phyloP scores from a whole-genome alignment of 2,329 filamentous ascomycete species.

The Cordyceps fumosorosea region DNA sequence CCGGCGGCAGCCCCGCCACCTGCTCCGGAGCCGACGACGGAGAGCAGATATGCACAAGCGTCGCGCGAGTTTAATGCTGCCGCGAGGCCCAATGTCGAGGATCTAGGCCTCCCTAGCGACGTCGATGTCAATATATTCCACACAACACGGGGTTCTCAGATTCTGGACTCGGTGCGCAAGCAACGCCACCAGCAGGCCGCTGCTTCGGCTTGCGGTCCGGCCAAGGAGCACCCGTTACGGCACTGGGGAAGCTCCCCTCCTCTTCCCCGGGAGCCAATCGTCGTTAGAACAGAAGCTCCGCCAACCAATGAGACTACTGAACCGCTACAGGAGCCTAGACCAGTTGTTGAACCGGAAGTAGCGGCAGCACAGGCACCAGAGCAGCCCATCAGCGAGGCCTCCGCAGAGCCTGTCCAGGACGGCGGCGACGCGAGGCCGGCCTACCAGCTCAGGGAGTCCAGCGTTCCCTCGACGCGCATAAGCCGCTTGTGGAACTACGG shows the following conservation, averaged over 20 bases:
- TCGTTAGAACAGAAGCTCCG: background rate
- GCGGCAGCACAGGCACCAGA: background rate
- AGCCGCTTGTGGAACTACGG: constrained; percentile 92
- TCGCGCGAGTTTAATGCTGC: constrained; percentile 5
- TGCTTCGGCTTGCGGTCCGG: constrained; percentile 16
- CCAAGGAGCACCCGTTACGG: constrained; percentile 32
- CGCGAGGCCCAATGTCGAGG: constrained; percentile 17
- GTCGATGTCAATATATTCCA: constrained; percentile 44
- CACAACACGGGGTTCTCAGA: constrained; percentile 37
- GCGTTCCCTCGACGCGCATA: constrained; percentile 80
- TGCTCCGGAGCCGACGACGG: background rate
- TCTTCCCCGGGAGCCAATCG: background rate
- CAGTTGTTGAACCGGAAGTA: background rate
- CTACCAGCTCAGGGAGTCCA: constrained; percentile 79
- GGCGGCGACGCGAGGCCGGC: constrained; percentile 17
- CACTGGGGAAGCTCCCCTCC: constrained; percentile 24
- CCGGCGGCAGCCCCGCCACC: background rate
- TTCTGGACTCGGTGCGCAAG: constrained; percentile 33
- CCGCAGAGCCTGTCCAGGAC: background rate
- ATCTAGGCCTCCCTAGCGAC: constrained; percentile 31
- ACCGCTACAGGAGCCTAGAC: background rate
- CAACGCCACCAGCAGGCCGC: constrained; percentile 11
- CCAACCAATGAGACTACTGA: background rate
- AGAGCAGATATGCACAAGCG: constrained; percentile 6
- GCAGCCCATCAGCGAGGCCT: background rate